Percentiles rank a stretch among this genome's conserved stretches.
Evolutionary conservation across 306 rosid species (phyloP).

Genomic region (Casuarina equisetifolia): DNA sequence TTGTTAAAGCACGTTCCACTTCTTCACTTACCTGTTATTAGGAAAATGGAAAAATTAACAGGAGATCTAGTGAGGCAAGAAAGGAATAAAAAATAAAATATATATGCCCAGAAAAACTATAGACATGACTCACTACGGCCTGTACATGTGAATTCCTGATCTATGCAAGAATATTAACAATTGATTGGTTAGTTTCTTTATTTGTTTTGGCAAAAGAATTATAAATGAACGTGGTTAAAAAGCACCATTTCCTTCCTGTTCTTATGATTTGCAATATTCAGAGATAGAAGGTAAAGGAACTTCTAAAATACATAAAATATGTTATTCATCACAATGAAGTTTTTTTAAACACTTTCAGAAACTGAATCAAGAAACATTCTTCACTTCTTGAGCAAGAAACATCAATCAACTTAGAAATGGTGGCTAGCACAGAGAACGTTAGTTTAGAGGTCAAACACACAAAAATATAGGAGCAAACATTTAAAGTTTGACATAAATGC

Average conservation of each 20-base stretch:
- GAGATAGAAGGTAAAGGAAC: background rate
- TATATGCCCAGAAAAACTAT: background rate
- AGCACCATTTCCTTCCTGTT: background rate
- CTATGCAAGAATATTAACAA: background rate
- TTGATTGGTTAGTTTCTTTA: background rate
- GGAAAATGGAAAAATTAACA: conserved; percentile 30
- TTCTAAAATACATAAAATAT: background rate
- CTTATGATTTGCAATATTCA: background rate
- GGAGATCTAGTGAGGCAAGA: background rate
- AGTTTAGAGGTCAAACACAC: too few relatives aligned
- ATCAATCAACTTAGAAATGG: too few relatives aligned
- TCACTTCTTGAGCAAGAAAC: background rate
- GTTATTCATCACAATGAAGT: background rate
- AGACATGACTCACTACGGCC: background rate
- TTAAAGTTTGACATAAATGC: too few relatives aligned
- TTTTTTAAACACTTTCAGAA: background rate
- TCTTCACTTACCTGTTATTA: conserved; percentile 79
- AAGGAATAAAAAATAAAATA: background rate
- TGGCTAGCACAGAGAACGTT: too few relatives aligned
- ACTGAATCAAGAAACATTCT: background rate
- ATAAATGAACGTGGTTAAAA: background rate
- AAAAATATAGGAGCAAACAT: too few relatives aligned
- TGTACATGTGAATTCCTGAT: background rate
- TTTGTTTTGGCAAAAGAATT: background rate
- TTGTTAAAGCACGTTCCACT: conserved; percentile 75